Base-by-base conservation (phyloP, 2,329 filamentous ascomycete genomes). In the Curvularia hawaiiensis region DNA sequence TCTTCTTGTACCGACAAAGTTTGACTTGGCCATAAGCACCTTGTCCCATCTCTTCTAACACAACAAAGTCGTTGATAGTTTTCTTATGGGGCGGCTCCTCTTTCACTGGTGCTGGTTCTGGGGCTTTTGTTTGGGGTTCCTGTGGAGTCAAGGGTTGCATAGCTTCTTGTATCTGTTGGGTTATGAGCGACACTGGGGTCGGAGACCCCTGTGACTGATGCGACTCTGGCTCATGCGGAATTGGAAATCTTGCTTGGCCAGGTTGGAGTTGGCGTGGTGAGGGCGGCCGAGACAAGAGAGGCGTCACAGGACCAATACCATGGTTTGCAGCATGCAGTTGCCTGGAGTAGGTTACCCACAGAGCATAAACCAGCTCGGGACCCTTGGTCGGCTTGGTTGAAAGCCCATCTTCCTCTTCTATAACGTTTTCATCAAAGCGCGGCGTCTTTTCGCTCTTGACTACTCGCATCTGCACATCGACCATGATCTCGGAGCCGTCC, bases 21-120 rank as follows among this genome's bases (percentile, higher is more conserved):
- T 99, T 99, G 57, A 99, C 95, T 77, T 99, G 94, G 2, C 95
- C 95, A 73, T 99, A 99, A 1, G 95, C 95, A 40, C 95, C 95
- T 78, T 97, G 92, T 4, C 95, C 95, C 94, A 99, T 98, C 59
- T 99, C 95, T 77, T 99, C 95, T 12, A 99, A 81, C 59, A 99
- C 94, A 41, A 88, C 84, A 75, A 97, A 99, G 73, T 97, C 92
- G 52, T 89, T 83, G 63, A 99, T 98, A 0, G 86, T 88, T 77
- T 95, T 95, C 79, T 96, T 97, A 52, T 64, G 59, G 3, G 61
- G 52, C 14, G 70, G 62, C 28, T 71, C 69, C 18, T 68, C 65
- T 3, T 60, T 62, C 10, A 60, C 54, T 14, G 60, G 50, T 41
- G 59, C 48, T 14, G 64, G 52, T 14, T 63, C 56, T 10, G 63